phyloP scores from a whole-genome alignment of 345 rosid genomes.

The Acer negundo region DNA sequence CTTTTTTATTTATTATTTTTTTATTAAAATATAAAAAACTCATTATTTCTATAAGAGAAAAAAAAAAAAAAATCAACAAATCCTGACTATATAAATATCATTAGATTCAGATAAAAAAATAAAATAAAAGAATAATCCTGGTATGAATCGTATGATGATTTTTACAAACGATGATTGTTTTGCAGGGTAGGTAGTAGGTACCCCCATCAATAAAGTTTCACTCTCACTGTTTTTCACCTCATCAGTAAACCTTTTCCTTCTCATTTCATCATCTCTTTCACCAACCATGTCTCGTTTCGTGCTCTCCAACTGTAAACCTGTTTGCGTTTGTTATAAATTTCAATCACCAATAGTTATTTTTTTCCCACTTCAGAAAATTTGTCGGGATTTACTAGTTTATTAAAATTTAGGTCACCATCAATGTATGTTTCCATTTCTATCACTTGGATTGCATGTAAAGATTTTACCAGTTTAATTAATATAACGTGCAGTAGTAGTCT shows the following conservation, averaged over 20 bases:
- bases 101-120: no score
- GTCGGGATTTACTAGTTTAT: not conserved
- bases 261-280: conserved; percentile 41
- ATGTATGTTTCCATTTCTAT: not conserved
- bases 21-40: no score
- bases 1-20: no score
- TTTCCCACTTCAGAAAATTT: not conserved
- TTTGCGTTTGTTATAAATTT: conserved; percentile 19
- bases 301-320: conserved; percentile 42
- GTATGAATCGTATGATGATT: not conserved
- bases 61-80: no score
- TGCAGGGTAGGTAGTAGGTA: conserved; percentile 52
- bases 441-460: not conserved
- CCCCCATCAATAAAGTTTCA: not conserved
- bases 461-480: not conserved
- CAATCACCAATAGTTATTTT: conserved; percentile 2
- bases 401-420: conserved; percentile 2
- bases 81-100: no score
- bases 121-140: no score
- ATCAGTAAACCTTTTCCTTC: conserved; percentile 6
- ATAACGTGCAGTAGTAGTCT: not conserved
- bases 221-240: conserved; percentile 8
- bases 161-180: conserved; percentile 22
- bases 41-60: no score
- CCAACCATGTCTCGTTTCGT: conserved; percentile 43